These are phyloP conservation scores for Stipa capillata DNA, from an alignment of 176 grass and related monocot species.

Conservation along the genomic window DNA sequence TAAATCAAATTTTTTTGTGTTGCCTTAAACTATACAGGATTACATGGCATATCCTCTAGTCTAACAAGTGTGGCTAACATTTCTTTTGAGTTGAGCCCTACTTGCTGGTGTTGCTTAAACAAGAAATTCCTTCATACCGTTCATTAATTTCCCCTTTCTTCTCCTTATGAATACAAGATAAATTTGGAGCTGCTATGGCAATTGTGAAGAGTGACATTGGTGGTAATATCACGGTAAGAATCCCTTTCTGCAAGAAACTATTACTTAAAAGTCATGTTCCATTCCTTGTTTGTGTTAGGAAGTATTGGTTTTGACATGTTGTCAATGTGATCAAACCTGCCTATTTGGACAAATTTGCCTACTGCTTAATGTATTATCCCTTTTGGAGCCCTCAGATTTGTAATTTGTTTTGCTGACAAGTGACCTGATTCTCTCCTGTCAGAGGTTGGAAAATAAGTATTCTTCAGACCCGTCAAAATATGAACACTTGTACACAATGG, in stretches of 20 bases:
- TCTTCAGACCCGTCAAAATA: conserved; percentile 68
- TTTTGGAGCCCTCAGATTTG: neutral
- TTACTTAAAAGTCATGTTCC: neutral
- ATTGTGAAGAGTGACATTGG: conserved; percentile 90
- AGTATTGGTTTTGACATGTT: neutral
- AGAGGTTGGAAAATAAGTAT: conserved; percentile 92
- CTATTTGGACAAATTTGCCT: neutral
- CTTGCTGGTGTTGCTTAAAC: neutral
- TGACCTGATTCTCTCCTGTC: conserved; percentile 7
- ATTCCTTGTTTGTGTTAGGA: neutral
- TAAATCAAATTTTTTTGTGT: neutral
- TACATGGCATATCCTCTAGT: neutral
- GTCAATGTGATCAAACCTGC: neutral
- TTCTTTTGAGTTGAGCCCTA: neutral
- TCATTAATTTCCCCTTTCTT: neutral
- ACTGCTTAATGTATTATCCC: neutral
- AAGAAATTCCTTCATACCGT: neutral
- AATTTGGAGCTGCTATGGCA: conserved; percentile 96
- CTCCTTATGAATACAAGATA: conserved; percentile 40
- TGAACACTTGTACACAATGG: conserved; percentile 78
- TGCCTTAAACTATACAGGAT: neutral
- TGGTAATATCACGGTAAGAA: conserved; percentile 89
- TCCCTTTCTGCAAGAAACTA: neutral
- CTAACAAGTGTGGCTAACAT: neutral
- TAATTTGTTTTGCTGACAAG: neutral